Percentiles rank a stretch among this genome's conserved stretches.
phyloP scores from a whole-genome alignment of 257 asterid genomes.

The Leonotis leonurus region DNA sequence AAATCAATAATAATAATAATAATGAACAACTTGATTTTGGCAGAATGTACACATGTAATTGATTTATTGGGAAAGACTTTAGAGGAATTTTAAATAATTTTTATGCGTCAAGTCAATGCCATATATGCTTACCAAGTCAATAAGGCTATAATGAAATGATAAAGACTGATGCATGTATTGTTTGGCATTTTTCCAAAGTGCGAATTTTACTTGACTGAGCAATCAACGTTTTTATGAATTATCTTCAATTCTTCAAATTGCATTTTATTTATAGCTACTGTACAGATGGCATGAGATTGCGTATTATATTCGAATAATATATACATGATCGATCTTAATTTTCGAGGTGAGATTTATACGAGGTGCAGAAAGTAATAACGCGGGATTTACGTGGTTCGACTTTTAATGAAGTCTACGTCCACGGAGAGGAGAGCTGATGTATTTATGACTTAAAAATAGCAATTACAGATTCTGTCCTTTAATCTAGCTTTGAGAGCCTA shows the following conservation, averaged over 20 bases:
- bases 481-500: no score
- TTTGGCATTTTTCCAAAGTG: slow-evolving; percentile 11
- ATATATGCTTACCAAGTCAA: slow-evolving; percentile 7
- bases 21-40: background rate
- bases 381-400: no score
- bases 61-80: background rate
- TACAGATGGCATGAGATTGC: slow-evolving; percentile 1
- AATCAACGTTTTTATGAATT: slow-evolving; percentile 1
- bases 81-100: background rate
- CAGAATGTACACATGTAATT: background rate
- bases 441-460: no score
- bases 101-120: background rate
- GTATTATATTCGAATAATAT: background rate
- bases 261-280: background rate
- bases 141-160: background rate
- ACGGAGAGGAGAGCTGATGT: no score
- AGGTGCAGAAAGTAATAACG: no score
- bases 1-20: no score
- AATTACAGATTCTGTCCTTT: no score
- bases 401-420: no score
- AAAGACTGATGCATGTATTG: no score
- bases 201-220: slow-evolving; percentile 15
- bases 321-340: no score
- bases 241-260: background rate
- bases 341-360: no score